Percentiles rank a stretch among this genome's conserved stretches.
Conservation (phyloP, 169 alveolate species). For the Besnoitia besnoiti region DNA sequence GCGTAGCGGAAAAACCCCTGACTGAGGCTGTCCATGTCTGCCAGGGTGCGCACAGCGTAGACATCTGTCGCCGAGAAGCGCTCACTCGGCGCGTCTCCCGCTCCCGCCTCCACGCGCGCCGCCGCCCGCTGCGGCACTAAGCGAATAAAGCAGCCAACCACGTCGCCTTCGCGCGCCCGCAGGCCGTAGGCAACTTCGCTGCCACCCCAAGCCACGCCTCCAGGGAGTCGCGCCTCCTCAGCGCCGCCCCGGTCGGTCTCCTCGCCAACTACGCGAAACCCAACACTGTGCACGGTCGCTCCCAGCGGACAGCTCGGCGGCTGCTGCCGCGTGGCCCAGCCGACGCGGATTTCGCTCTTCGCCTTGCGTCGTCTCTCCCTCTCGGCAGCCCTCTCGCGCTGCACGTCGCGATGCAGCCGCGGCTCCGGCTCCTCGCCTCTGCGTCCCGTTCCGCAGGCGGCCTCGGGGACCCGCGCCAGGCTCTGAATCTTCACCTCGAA, state of each 20-base stretch:
- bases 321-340: constrained; percentile 62
- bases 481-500: constrained; percentile 42
- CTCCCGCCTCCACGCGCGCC: constrained; percentile 2
- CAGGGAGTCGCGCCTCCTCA: neutral
- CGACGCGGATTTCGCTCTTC: constrained; percentile 57
- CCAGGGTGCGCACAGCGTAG: constrained; percentile 19
- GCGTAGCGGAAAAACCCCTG: constrained; percentile 67
- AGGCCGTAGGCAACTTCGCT: constrained; percentile 46
- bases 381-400: neutral
- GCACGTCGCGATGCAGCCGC: neutral
- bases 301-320: constrained; percentile 64
- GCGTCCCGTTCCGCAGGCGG: neutral
- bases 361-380: neutral
- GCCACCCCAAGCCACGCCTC: constrained; percentile 55
- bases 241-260: constrained; percentile 24
- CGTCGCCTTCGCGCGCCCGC: constrained; percentile 55
- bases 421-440: neutral
- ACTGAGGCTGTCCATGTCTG: constrained; percentile 54
- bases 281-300: constrained; percentile 44
- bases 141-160: constrained; percentile 58
- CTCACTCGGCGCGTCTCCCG: neutral
- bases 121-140: neutral
- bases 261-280: neutral
- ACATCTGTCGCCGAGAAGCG: constrained; percentile 1
- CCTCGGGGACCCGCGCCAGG: neutral